These are phyloP conservation scores for Alternaria metachromatica DNA, from an alignment of 2,329 filamentous ascomycete genomes.

Conservation along the genomic window DNA sequence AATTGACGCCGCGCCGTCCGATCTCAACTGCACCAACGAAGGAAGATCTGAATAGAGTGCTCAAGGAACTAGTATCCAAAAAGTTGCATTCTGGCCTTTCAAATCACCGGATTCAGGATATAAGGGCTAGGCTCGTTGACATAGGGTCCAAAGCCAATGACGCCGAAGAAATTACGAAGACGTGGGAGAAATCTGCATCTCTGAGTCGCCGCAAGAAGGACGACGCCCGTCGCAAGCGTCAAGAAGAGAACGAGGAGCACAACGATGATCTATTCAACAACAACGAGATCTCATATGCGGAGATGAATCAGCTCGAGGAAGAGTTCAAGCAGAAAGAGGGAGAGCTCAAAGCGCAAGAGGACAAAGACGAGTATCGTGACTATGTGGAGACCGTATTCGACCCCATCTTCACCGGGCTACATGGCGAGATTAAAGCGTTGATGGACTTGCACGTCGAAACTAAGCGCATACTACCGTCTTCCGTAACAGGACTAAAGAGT, in stretches of 20 bases:
- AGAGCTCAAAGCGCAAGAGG: constrained; percentile 59
- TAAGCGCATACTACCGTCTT: constrained; percentile 33
- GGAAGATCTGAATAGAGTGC: constrained; percentile 19
- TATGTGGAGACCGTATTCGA: constrained; percentile 61
- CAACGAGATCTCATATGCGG: constrained; percentile 64
- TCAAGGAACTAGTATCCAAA: constrained; percentile 31
- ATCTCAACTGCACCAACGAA: constrained; percentile 18
- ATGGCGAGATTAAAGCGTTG: constrained; percentile 58
- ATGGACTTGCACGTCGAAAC: constrained; percentile 53
- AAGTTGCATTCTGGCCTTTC: constrained; percentile 15
- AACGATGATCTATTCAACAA: constrained; percentile 63
- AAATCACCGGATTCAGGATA: constrained; percentile 27
- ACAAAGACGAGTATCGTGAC: constrained; percentile 58
- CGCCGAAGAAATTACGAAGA: constrained; percentile 29
- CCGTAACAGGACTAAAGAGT: constrained; percentile 31
- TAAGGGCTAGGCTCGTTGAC: constrained; percentile 23
- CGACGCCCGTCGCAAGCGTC: constrained; percentile 56
- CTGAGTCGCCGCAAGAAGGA: constrained; percentile 55
- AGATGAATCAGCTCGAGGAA: constrained; percentile 62
- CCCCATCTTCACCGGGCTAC: constrained; percentile 56
- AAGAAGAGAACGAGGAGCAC: constrained; percentile 59
- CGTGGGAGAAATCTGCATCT: constrained; percentile 57
- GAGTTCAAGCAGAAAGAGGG: constrained; percentile 62
- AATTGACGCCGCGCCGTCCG: constrained; percentile 24
- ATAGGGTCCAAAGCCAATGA: constrained; percentile 28